These are phyloP conservation scores for Nymphaea thermarum DNA, from an alignment of 164 flowering plant genomes.

Conservation along the genomic window DNA sequence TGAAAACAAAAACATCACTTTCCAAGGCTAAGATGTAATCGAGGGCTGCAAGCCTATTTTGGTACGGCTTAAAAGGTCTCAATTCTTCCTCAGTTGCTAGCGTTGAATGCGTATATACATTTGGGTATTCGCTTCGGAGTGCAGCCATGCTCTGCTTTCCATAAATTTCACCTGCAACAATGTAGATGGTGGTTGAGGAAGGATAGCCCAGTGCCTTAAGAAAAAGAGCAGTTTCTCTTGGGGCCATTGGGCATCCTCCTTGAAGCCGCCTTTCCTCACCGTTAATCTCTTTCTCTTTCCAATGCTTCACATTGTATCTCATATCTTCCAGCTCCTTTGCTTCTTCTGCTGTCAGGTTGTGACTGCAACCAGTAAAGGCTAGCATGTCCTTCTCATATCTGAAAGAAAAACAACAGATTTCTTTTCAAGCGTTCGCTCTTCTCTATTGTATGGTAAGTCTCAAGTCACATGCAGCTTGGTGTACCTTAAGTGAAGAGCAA, in stretches of 20 bases:
- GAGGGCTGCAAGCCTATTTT: conserved; percentile 73
- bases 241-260: conserved; percentile 81
- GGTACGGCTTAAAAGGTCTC: conserved; percentile 31
- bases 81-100: conserved; percentile 55
- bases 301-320: conserved; percentile 49
- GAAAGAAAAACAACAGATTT: background rate
- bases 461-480: background rate
- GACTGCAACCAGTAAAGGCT: conserved; percentile 73
- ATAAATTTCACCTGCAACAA: conserved; percentile 67
- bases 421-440: background rate
- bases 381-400: conserved; percentile 87
- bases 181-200: conserved; percentile 42
- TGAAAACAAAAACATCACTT: conserved; percentile 66
- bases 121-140: conserved; percentile 38
- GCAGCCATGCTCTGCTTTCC: conserved; percentile 44
- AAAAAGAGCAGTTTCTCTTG: conserved; percentile 58
- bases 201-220: conserved; percentile 79
- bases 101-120: conserved; percentile 43
- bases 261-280: conserved; percentile 26
- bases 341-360: conserved; percentile 42
- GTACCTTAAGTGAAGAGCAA: conserved; percentile 75
- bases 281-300: conserved; percentile 75
- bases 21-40: conserved; percentile 78
- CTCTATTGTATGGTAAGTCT: too few relatives aligned
- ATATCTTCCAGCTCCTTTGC: conserved; percentile 40